phyloP scores from a whole-genome alignment of 2,329 filamentous ascomycete species.

The Fonsecaea erecta region DNA sequence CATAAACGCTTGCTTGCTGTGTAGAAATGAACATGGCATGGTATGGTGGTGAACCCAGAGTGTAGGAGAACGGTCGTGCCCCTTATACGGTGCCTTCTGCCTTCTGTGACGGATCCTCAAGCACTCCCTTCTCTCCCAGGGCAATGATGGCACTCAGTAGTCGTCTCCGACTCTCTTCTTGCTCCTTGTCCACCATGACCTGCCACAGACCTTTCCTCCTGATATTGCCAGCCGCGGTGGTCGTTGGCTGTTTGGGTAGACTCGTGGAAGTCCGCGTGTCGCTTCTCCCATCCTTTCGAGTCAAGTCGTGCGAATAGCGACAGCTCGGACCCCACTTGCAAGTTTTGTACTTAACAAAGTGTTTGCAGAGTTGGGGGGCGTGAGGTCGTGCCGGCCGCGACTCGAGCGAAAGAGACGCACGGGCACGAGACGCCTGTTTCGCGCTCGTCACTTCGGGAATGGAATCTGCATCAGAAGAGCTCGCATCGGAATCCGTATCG shows the following conservation, averaged over 20 bases:
- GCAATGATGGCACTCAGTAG: conserved; percentile 50
- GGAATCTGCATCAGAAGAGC: conserved; percentile 20
- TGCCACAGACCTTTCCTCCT: conserved; percentile 50
- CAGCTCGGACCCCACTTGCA: conserved; percentile 51
- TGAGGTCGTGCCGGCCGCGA: conserved; percentile 27
- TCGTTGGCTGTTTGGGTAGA: conserved; percentile 31
- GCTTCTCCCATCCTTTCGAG: conserved; percentile 1
- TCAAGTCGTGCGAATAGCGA: conserved; percentile 48
- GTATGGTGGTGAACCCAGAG: not conserved
- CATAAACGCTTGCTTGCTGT: not conserved
- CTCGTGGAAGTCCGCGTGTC: conserved; percentile 36
- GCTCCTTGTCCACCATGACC: conserved; percentile 50
- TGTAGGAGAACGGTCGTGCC: not conserved
- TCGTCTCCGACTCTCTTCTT: conserved; percentile 48
- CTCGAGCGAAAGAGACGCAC: conserved; percentile 46
- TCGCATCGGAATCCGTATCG: conserved; percentile 23
- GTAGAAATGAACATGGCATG: not conserved
- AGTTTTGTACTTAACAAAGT: conserved; percentile 48
- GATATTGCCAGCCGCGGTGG: conserved; percentile 17
- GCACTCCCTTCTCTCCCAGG: conserved; percentile 49
- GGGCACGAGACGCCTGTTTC: conserved; percentile 46
- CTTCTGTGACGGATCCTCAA: conserved; percentile 37
- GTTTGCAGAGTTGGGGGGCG: conserved; percentile 43
- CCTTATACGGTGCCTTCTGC: not conserved
- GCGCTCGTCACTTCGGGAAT: conserved; percentile 50